Base-by-base conservation (phyloP, 2,329 filamentous ascomycete genomes). In the Ophiostoma triangulosporum region DNA sequence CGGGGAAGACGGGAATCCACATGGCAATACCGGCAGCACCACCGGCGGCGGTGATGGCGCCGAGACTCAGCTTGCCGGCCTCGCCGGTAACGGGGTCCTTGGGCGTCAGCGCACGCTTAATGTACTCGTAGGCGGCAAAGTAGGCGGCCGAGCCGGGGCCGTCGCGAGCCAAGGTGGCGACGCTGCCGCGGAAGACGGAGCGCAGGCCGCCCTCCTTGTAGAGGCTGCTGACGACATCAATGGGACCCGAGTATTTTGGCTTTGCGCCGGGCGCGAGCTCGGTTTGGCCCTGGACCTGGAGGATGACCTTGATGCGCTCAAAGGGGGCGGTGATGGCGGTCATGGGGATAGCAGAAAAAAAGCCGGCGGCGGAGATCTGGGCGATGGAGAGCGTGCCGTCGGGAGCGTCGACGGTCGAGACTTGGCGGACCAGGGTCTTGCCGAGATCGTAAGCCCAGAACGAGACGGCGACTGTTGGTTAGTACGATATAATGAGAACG, bases 1-100 rank as follows among this genome's bases (percentile, higher is more conserved):
- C 78, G 22, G 93, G 93, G 78, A 98, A 98, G 40, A 98, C 90
- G 52, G 93, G 90, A 61, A 96, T 93, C 93, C 93, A 98, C 93
- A 98, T 98, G 58, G 93, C 93, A 26, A 98, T 80, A 64, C 93
- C 93, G 0, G 93, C 93, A 4, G 84, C 86, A 58, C 87, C 93
- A 62, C 93, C 93, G 2, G 93, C 93, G 27, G 81, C 78, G 62
- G 90, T 88, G 54, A 98, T 78, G 11, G 93, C 93, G 2, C 80
- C 72, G 58, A 98, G 73, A 63, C 85, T 91, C 55, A 97, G 71
- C 62, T 93, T 75, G 40, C 89, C 90, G 4, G 75, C 79, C 32
- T 49, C 38, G 24, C 88, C 88, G 0, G 77, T 80, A 17, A 76
- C 70, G 3, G 80, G 81, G 63, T 96, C 88, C 64, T 86, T 80